These are phyloP conservation scores for Bolboschoenoplectus hybrid DNA, from an alignment of 202 grass and related monocot genomes.

Conservation along the genomic window DNA sequence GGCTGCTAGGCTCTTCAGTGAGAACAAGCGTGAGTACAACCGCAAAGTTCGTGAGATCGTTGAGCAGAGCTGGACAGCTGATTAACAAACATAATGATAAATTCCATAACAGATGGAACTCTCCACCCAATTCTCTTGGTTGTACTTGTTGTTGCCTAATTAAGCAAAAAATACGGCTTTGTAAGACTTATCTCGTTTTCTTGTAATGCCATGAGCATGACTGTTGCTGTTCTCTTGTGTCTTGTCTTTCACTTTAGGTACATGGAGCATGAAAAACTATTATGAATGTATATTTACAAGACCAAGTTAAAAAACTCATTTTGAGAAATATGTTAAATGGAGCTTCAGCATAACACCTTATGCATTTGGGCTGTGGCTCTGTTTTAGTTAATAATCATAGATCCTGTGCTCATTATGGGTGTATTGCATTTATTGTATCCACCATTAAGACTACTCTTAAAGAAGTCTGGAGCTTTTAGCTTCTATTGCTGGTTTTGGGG, in stretches of 20 bases:
- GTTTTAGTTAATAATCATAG: not conserved
- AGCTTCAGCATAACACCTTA: not conserved
- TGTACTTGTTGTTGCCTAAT: constrained; percentile 30
- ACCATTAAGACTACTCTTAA: not conserved
- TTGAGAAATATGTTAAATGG: constrained; percentile 3
- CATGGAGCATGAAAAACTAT: constrained; percentile 27
- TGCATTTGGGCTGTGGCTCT: not conserved
- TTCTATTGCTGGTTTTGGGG: not conserved
- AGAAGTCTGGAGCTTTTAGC: not conserved
- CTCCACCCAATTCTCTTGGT: constrained; percentile 20
- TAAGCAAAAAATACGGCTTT: constrained; percentile 30
- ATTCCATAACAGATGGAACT: constrained; percentile 21
- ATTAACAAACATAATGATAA: constrained; percentile 48
- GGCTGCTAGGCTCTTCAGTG: constrained; percentile 76
- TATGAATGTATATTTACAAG: constrained; percentile 32
- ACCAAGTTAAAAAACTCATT: constrained; percentile 25
- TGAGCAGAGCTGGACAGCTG: constrained; percentile 94
- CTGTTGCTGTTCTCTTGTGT: constrained; percentile 14
- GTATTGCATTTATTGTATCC: not conserved
- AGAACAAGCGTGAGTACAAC: constrained; percentile 95
- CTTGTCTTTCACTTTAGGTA: constrained; percentile 23
- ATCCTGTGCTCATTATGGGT: not conserved
- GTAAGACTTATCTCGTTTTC: constrained; percentile 34
- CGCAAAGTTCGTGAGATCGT: constrained; percentile 82
- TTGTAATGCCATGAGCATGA: constrained; percentile 10